A percentile compares a stretch with the other conserved stretches of the same genome.
Conservation (phyloP, 176 grass and related monocot genomes). For the Secale cereale region DNA sequence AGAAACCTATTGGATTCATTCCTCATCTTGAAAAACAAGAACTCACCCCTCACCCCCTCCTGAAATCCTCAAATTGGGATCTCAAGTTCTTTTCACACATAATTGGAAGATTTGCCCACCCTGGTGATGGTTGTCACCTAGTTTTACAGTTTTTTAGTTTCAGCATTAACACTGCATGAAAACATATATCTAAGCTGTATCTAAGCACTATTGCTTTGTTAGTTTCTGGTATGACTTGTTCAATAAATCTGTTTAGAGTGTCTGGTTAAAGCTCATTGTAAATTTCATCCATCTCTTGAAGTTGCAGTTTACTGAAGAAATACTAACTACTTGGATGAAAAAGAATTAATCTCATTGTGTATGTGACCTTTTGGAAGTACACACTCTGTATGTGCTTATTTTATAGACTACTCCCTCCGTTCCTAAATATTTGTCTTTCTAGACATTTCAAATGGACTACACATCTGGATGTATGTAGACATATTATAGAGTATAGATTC, state of each 20-base stretch:
- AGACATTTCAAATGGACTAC: too few species aligned
- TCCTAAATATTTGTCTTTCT: too few species aligned
- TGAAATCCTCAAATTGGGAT: neutral
- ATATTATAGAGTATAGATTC: too few species aligned
- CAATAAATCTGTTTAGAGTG: neutral
- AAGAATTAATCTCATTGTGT: neutral
- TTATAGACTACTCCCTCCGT: too few species aligned
- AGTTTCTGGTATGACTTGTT: neutral
- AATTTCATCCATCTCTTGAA: neutral
- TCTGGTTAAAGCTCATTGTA: constrained; percentile 1
- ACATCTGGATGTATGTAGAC: too few species aligned
- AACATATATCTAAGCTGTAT: neutral
- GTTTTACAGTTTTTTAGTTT: neutral
- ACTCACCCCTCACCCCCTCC: neutral
- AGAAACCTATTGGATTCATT: neutral
- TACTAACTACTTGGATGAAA: constrained; percentile 17
- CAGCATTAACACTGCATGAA: neutral
- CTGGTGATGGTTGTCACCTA: neutral
- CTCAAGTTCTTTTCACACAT: neutral
- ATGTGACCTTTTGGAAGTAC: constrained; percentile 11
- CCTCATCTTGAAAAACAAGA: neutral
- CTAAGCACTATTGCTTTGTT: neutral
- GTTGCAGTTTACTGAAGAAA: constrained; percentile 6
- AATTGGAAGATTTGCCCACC: neutral
- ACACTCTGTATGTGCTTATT: neutral